A percentile compares a stretch with the other conserved stretches of the same genome.
These are phyloP conservation scores for Ophiostoma populinum DNA, from an alignment of 2,329 filamentous ascomycete genomes.

Conservation along the genomic window DNA sequence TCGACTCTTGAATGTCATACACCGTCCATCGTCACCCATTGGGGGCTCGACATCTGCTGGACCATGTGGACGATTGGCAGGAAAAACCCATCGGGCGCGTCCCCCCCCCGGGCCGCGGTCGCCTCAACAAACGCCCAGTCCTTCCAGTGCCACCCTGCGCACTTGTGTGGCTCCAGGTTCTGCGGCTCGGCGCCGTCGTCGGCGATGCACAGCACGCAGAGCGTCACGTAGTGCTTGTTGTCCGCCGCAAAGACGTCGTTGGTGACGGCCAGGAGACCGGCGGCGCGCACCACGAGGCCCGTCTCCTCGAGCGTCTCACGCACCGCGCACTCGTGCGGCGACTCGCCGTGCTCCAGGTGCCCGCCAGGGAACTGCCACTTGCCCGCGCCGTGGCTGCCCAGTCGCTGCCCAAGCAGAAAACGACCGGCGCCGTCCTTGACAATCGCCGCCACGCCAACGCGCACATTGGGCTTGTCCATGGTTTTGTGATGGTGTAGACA, in stretches of 20 bases:
- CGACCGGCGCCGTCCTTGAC: constrained; percentile 25
- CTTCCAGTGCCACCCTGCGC: constrained; percentile 31
- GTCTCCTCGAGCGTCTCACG: constrained; percentile 59
- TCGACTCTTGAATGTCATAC: too few relatives aligned
- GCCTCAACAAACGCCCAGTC: constrained; percentile 24
- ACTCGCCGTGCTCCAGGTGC: constrained; percentile 55
- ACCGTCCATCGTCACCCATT: constrained; percentile 6
- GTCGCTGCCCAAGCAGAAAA: constrained; percentile 29
- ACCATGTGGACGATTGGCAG: constrained; percentile 23
- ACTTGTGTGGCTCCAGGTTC: constrained; percentile 33
- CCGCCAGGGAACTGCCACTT: constrained; percentile 52
- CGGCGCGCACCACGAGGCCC: constrained; percentile 34
- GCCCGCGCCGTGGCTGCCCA: constrained; percentile 24
- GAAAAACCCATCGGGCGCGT: constrained; percentile 19
- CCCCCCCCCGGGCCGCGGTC: constrained; percentile 16
- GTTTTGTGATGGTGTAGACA: too few relatives aligned
- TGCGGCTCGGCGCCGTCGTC: constrained; percentile 29
- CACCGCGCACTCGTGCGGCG: constrained; percentile 40
- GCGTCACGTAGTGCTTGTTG: constrained; percentile 57
- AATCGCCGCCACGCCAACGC: constrained; percentile 32
- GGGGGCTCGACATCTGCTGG: constrained; percentile 12
- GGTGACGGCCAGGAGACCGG: constrained; percentile 40
- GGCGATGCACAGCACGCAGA: constrained; percentile 44
- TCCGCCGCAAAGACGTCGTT: constrained; percentile 45
- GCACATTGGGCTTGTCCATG: constrained; percentile 14